Base-by-base conservation (phyloP, 106 monocot genomes). In the Allium sativum region DNA sequence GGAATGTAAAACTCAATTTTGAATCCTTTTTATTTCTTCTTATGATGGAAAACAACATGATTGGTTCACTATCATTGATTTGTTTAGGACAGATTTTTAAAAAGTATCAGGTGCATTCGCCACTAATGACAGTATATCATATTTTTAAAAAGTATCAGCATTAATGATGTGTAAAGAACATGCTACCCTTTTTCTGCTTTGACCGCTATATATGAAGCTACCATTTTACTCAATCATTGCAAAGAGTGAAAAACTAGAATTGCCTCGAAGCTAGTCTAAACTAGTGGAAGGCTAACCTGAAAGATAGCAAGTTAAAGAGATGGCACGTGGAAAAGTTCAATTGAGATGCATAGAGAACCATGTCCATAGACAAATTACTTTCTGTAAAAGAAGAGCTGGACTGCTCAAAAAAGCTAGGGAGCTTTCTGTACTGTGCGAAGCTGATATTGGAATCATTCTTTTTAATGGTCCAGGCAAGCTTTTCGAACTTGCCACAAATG, bases 241-340 rank as follows among this genome's bases (percentile, higher is more conserved):
- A 31, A 31, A 31, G 31, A 31, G 31, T 31, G 31, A 31, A 31
- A 31, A 31, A 31, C 31, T 31, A 31, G 31, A 75, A 52, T 83
- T 75, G 67, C 80, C 83, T 79, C 66, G 72, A 84, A 84, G 88
- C 84, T 88, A 84, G 88, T 88, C 57, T 57, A 88, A 87, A 84
- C 80, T 84, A 88, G 80, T 88, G 88, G 77, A 69, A 88, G 81
- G 88, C 78, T 81, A 78, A 46, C 47, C 46, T 44, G 19, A 47
- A n/a, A 45, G 16, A 21, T 7, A 16, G 19, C 0, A 10, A 31
- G 18, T 15, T 19, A 40, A 21, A 47, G 62, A 62, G 19, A 87
- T 87, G 88, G 75, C 66, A 18, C 69, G 84, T 1, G 84, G 84
- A 16, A 81, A 88, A 67, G 84, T 84, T 10, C 83, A 84, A 59